These are phyloP conservation scores for Phaffomyces opuntiae DNA, from an alignment of 805 yeast genomes.

Conservation along the genomic window DNA sequence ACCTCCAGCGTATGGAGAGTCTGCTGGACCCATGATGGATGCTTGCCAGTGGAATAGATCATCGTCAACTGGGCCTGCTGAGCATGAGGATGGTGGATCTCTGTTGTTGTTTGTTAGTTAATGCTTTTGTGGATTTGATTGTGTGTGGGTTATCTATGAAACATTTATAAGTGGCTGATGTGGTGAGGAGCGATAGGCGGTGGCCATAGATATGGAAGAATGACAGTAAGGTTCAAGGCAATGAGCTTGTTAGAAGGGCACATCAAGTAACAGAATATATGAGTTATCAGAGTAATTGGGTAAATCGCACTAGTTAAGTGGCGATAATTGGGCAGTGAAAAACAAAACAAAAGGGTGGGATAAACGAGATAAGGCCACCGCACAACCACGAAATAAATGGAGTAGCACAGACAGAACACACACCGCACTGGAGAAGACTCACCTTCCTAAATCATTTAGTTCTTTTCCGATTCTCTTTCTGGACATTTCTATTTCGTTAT, in stretches of 20 bases:
- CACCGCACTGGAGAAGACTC: constrained; percentile 30
- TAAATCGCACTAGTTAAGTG: no score
- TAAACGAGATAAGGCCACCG: background rate
- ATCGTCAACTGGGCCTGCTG: constrained; percentile 98
- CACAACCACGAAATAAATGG: background rate
- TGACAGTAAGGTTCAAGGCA: no score
- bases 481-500: constrained; percentile 33
- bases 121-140: no score
- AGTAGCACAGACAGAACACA: background rate
- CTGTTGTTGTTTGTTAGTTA: constrained; percentile 33
- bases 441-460: constrained; percentile 90
- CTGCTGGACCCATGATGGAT: constrained; percentile 97
- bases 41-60: constrained; percentile 99
- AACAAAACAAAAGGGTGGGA: no score
- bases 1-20: constrained; percentile 85
- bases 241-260: no score
- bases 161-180: no score
- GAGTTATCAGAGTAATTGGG: no score
- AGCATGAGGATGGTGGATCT: constrained; percentile 98
- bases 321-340: no score
- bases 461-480: constrained; percentile 94
- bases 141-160: no score
- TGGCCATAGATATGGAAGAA: no score
- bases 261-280: no score
- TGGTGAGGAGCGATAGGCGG: no score